Base-by-base conservation (phyloP, 1,284 basidiomycete genomes). In the Erythrobasidium hasegawianum region DNA sequence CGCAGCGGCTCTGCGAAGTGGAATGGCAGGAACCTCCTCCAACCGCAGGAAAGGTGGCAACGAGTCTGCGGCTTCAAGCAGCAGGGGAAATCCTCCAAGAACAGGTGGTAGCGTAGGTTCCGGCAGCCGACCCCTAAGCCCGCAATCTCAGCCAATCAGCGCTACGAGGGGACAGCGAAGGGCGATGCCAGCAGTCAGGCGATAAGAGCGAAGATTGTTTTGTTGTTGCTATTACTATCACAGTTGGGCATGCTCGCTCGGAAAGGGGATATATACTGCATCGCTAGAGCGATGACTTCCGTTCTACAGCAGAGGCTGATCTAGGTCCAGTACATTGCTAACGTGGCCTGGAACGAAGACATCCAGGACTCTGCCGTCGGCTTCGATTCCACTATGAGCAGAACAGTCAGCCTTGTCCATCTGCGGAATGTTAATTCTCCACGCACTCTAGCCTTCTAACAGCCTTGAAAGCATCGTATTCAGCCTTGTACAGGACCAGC, bases 91-190 rank as follows among this genome's bases (percentile, higher is more conserved):
- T 47, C 7, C n/a, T n/a, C 43, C 16, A 47, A 47, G n/a, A n/a
- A 18, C 43, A 47, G n/a, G 43, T n/a, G 39, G 33, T 13, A 38
- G 61, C 50, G 16, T 64, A 52, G 22, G 38, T 53, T 18, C 20
- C 41, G 16, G 52, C 1, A 54, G 27, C 24, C 18, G 61, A n/a
- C 61, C 61, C 14, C 29, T 64, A 1, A 64, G 61, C n/a, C 61
- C 61, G 0, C 39, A 41, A 10, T 18, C 38, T 18, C 61, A 56
- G 26, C 38, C 60, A 39, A 11, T n/a, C 20, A 53, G 45, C 27
- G 26, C 50, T 10, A 20, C 14, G 11, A 29, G 16, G 20, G 22
- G n/a, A 5, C 10, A 41, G 18, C 41, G 24, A 29, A 20, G 20
- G 24, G 38, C 29, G 40, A 57, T 41, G 2, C 3, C n/a, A 18